Base-by-base conservation (phyloP, 2,329 filamentous ascomycete species). In the Aspergillus fischeri region DNA sequence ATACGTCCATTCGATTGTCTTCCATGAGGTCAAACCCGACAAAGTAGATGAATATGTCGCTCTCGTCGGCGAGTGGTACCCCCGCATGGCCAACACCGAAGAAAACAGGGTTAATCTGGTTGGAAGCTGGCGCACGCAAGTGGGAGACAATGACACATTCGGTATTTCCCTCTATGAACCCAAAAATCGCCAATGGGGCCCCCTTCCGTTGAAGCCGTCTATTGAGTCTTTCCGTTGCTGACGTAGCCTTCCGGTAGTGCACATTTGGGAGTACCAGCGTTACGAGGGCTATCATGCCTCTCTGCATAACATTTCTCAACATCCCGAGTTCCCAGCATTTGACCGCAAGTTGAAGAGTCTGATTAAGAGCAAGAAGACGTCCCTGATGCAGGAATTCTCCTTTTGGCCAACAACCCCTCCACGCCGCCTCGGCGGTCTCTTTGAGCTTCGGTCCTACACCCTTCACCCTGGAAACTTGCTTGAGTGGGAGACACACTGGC, bases 231-330 rank as follows among this genome's bases (percentile, higher is more conserved):
- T 9, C 21, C n/a, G 5, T 11, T 24, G 44, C 44, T 47, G 21
- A 69, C 76, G 54, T n/a, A 38, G 25, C 51, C 20, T 42, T 51
- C n/a, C 27, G 32, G 53, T 67, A 97, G 94, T 99, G 52, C 94
- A 99, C 74, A 99, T 99, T 70, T 99, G 94, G 94, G 94, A 99
- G 76, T 99, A 99, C 76, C 92, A 97, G 77, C 89, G 92, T 68
- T 99, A 97, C 78, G 84, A 92, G 67, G 94, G 94, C 60, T 97
- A 97, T 76, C 94, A 99, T 76, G 86, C 89, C 59, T 97, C 94
- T 21, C 83, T 96, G 49, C 85, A 97, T 79, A 85, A 83, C 66
- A 96, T 97, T 64, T 86, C 90, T 59, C 79, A 83, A 66, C 91
- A 96, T 68, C 89, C 91, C 61, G 91, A 92, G 20, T 97, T 91